Percentiles rank a stretch among this genome's conserved stretches.
phyloP scores from a whole-genome alignment of 2,329 filamentous ascomycete species.

The Neofusicoccum parvum region DNA sequence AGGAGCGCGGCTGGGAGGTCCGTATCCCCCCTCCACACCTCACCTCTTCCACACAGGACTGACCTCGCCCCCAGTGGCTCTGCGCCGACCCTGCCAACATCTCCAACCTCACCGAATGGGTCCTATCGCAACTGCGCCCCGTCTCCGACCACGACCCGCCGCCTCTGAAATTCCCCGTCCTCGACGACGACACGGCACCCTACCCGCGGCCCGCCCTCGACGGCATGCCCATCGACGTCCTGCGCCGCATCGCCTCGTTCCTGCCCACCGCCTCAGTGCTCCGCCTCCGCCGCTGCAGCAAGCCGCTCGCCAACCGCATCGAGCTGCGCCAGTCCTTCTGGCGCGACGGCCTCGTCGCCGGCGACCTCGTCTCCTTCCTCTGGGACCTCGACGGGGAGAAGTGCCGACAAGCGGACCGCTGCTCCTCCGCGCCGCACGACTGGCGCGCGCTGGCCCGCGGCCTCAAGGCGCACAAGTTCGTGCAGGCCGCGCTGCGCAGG shows the following conservation, averaged over 20 bases:
- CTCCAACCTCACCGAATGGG: constrained; percentile 1
- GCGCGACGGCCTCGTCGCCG: constrained; percentile 2
- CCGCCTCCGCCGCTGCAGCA: not conserved
- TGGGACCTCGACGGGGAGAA: not conserved
- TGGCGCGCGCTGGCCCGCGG: not conserved
- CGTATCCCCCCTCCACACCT: not conserved
- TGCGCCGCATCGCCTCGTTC: not conserved
- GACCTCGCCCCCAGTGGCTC: constrained; percentile 4
- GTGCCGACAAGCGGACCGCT: not conserved
- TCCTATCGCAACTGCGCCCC: constrained; percentile 1
- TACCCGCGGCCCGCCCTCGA: constrained; percentile 12
- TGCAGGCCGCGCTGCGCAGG: not conserved
- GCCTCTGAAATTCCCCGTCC: not conserved
- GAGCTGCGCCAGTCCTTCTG: constrained; percentile 3
- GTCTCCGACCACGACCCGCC: not conserved
- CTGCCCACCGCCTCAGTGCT: not conserved
- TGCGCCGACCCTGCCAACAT: constrained; percentile 8
- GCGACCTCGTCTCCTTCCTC: constrained; percentile 2
- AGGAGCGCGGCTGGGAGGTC: constrained; percentile 16
- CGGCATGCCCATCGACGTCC: constrained; percentile 10
- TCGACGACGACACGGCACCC: not conserved
- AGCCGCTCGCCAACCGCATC: not conserved
- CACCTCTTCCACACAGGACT: not conserved
- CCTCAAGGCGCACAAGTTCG: not conserved
- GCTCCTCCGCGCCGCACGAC: not conserved